A percentile compares a stretch with the other conserved stretches of the same genome.
These are phyloP conservation scores for Leucoagaricus sp. DNA, from an alignment of 1,284 basidiomycete species.

Conservation along the genomic window DNA sequence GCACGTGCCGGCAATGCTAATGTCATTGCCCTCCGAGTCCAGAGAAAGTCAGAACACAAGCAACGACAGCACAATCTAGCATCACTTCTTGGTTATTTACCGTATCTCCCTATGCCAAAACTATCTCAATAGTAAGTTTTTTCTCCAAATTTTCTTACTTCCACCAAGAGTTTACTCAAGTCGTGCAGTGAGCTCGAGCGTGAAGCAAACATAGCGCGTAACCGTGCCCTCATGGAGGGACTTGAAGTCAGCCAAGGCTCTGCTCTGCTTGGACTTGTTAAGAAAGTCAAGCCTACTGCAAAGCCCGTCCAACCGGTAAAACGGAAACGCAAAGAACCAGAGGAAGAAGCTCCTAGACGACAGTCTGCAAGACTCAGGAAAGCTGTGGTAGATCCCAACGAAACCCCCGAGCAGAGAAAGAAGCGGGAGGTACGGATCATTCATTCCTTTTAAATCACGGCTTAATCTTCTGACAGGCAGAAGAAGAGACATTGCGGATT, in stretches of 20 bases:
- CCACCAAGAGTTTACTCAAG: neutral
- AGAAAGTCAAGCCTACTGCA: constrained; percentile 42
- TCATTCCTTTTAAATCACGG: neutral
- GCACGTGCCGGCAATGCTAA: no score
- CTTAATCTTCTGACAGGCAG: constrained; percentile 23
- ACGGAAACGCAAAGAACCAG: constrained; percentile 46
- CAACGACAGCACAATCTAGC: no score
- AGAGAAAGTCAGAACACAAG: no score
- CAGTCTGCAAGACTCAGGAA: constrained; percentile 64
- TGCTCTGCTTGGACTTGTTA: constrained; percentile 48
- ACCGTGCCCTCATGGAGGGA: constrained; percentile 69
- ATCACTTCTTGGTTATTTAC: neutral
- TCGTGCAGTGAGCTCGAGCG: constrained; percentile 66
- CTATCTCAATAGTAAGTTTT: constrained; percentile 52
- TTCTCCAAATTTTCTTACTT: neutral
- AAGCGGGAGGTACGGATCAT: constrained; percentile 57
- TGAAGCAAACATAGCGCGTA: constrained; percentile 76
- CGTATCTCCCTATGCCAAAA: constrained; percentile 36
- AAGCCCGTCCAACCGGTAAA: constrained; percentile 66
- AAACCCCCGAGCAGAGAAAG: constrained; percentile 60
- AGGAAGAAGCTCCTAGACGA: constrained; percentile 52
- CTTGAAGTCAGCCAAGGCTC: constrained; percentile 66
- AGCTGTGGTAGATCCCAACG: constrained; percentile 51
- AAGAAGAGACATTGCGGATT: constrained; percentile 20
- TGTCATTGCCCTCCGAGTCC: no score